These are phyloP conservation scores for Bathelium albidoporum DNA, from an alignment of 495 filamentous ascomycete genomes.

Conservation along the genomic window DNA sequence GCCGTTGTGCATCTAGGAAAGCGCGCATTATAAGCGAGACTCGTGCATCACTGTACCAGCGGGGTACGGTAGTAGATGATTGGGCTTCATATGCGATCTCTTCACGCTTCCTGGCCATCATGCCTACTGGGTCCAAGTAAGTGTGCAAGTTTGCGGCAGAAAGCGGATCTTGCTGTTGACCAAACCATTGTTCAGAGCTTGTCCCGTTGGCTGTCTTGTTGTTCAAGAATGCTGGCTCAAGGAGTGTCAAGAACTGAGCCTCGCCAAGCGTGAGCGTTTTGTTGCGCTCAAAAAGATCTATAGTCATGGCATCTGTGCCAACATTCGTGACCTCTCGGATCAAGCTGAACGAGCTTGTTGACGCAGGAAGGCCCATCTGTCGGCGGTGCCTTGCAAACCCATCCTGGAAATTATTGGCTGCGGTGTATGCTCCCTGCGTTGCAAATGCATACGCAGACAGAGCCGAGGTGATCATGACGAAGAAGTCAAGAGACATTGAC, in stretches of 20 bases:
- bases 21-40: constrained; percentile 21
- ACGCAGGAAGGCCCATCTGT: constrained; percentile 15
- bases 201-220: not conserved
- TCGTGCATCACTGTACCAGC: constrained; percentile 22
- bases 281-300: not conserved
- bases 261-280: not conserved
- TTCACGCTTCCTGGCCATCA: constrained; percentile 16
- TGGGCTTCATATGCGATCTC: constrained; percentile 1
- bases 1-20: constrained; percentile 8
- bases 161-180: constrained; percentile 16
- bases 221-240: not conserved
- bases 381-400: constrained; percentile 19
- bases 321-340: constrained; percentile 4
- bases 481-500: constrained; percentile 17
- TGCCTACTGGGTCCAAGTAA: constrained; percentile 20
- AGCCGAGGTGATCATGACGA: constrained; percentile 16
- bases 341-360: constrained; percentile 19
- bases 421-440: constrained; percentile 14
- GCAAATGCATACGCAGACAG: not conserved
- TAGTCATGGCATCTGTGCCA: not conserved
- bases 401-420: constrained; percentile 17
- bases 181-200: not conserved
- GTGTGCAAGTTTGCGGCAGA: constrained; percentile 22
- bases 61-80: constrained; percentile 14
- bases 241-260: not conserved